Percentiles rank a stretch among this genome's conserved stretches.
Conservation (phyloP, 345 rosid species). For the Murraya koenigii region DNA sequence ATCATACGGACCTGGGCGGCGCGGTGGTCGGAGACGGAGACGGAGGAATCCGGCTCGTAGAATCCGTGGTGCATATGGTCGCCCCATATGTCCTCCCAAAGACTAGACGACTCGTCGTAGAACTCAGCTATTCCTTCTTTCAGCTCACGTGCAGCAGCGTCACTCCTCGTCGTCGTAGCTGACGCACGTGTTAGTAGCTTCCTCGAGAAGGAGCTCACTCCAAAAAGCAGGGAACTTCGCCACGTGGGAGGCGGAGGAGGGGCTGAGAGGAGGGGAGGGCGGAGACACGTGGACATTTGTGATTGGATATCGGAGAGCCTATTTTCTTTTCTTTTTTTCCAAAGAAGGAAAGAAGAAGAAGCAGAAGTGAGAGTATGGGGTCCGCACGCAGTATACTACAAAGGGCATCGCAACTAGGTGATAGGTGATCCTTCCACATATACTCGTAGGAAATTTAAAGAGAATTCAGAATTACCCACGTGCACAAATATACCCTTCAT, state of each 20-base stretch:
- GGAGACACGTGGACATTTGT: not conserved
- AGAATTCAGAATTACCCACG: no score
- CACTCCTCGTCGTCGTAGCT: slow-evolving; percentile 12
- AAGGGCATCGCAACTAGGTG: not conserved
- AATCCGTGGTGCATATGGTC: slow-evolving; percentile 98
- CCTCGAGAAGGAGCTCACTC: not conserved
- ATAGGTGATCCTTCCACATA: no score
- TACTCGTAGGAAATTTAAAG: no score
- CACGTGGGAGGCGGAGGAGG: not conserved
- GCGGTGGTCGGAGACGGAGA: slow-evolving; percentile 50
- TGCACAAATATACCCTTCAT: no score
- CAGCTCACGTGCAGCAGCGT: slow-evolving; percentile 13
- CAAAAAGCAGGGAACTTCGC: not conserved
- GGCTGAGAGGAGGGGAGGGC: not conserved
- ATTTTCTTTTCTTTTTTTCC: no score
- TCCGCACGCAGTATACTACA: no score
- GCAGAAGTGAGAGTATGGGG: no score
- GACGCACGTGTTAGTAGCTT: slow-evolving; percentile 14
- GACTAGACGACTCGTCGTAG: slow-evolving; percentile 79
- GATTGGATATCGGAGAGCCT: not conserved
- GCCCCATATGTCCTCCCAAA: slow-evolving; percentile 94
- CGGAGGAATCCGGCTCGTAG: slow-evolving; percentile 46
- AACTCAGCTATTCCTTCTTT: slow-evolving; percentile 74
- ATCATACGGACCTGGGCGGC: slow-evolving; percentile 88
- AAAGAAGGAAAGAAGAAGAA: not conserved